Evolutionary conservation across 441 rosid genomes (phyloP), one percentile per base, ranked within the genome.

Genomic region (Euphorbia schlechtendalii): DNA sequence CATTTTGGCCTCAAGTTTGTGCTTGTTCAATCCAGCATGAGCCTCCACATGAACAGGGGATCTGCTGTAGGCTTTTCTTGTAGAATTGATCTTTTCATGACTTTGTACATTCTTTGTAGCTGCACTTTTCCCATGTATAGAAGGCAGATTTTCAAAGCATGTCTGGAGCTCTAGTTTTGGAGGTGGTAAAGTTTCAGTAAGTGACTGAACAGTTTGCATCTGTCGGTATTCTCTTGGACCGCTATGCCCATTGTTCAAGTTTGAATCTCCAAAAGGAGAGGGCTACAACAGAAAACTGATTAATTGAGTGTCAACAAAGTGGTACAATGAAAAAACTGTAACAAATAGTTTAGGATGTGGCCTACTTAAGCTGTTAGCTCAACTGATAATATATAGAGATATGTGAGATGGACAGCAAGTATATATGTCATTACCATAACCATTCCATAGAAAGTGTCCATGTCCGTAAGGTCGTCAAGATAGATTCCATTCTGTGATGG

Each of bases 141-240:
- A 14, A 4, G 49, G 51, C 18, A 67, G 20, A 45, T 6, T 45
- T 8, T 45, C 18, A 20, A 45, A 14, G 17, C 51, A 14, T 45
- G 51, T 8, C 17, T 45, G 51, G 17, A 15, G 38, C 36, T 22
- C 21, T 17, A 15, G n/a, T 21, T 14, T 59, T 8, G 59, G n/a
- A 60, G 65, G 10, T 0, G 49, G 58, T 24, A 67, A 25, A 41
- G 71, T 52, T 52, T 36, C 71, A 25, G 65, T 60, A 36, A 67
- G 38, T 49, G 53, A 2, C 28, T 51, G 43, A 68, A 68, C 41
- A 11, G 15, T 60, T 36, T 5, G 65, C 27, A 27, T 60, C 28
- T 25, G 71, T 54, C 54, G 48, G 59, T 67, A 49, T 55, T 25
- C 61, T 17, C 1, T 65, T 55, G 24, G 2, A 40, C 41, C 9